Conservation (phyloP, 768 basidiomycete genomes). For the Candolleomyces eurysporus region DNA sequence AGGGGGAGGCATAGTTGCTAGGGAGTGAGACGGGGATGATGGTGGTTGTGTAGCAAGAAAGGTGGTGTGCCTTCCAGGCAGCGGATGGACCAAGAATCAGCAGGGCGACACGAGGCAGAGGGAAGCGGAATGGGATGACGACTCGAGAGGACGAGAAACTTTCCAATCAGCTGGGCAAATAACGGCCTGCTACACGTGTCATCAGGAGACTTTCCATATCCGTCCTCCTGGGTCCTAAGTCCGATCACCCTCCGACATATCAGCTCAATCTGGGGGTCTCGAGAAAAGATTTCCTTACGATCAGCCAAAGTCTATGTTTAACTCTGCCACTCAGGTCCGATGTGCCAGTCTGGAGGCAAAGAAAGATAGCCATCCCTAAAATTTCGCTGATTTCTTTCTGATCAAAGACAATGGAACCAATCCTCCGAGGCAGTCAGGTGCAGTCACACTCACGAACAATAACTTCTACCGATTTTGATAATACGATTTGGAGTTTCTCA, state of each 20-base stretch:
- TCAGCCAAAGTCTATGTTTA: neutral
- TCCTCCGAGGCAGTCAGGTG: too few relatives aligned
- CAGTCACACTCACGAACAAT: too few relatives aligned
- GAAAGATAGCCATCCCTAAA: too few relatives aligned
- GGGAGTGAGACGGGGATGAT: neutral
- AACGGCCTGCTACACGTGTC: neutral
- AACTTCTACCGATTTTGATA: too few relatives aligned
- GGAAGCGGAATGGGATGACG: constrained; percentile 4
- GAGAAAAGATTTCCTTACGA: neutral
- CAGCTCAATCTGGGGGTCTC: neutral
- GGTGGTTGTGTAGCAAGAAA: neutral
- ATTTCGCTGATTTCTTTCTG: too few relatives aligned
- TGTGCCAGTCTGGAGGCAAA: neutral
- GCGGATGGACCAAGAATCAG: neutral
- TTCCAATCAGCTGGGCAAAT: too few relatives aligned
- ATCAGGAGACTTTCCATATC: neutral
- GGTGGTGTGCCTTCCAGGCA: neutral
- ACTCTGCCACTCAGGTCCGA: neutral
- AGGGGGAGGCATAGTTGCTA: constrained; percentile 10
- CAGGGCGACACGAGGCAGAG: constrained; percentile 10
- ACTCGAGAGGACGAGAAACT: neutral
- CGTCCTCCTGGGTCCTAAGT: neutral
- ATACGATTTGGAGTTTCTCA: too few relatives aligned
- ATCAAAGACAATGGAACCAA: too few relatives aligned
- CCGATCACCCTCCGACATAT: neutral